Percentiles rank a stretch among this genome's conserved stretches.
phyloP scores from a whole-genome alignment of 2,329 filamentous ascomycete genomes.

The Fusarium subglutinans region DNA sequence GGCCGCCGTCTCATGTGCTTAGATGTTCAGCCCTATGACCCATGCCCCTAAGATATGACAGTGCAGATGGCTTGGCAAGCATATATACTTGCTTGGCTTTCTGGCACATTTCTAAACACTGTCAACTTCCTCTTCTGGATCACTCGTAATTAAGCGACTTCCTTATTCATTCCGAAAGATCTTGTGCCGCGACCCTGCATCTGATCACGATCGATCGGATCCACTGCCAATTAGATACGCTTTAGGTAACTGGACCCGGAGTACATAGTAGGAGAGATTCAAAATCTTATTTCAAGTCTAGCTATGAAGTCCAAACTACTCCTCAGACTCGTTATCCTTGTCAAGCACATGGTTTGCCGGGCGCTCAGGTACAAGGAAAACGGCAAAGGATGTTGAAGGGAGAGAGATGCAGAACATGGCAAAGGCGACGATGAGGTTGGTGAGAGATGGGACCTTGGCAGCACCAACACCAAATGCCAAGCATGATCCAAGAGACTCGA shows the following conservation, averaged over 20 bases:
- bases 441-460: slow-evolving; percentile 55
- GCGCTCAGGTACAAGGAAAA: slow-evolving; percentile 50
- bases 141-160: neutral
- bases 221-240: neutral
- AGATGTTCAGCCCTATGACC: neutral
- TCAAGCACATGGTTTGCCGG: slow-evolving; percentile 23
- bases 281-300: neutral
- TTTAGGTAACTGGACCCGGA: too few relatives aligned
- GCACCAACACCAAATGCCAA: slow-evolving; percentile 60
- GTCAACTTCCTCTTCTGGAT: neutral
- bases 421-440: slow-evolving; percentile 59
- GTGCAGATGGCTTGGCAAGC: neutral
- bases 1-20: neutral
- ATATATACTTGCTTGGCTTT: neutral
- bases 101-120: rapidly evolving
- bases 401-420: slow-evolving; percentile 57
- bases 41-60: rapidly evolving
- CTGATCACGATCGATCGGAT: neutral
- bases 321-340: slow-evolving; percentile 2
- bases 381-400: slow-evolving; percentile 48
- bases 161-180: neutral
- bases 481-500: slow-evolving; percentile 59
- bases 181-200: neutral
- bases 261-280: neutral
- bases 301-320: neutral